phyloP scores from a whole-genome alignment of 306 rosid species.

The Prunus armeniaca region DNA sequence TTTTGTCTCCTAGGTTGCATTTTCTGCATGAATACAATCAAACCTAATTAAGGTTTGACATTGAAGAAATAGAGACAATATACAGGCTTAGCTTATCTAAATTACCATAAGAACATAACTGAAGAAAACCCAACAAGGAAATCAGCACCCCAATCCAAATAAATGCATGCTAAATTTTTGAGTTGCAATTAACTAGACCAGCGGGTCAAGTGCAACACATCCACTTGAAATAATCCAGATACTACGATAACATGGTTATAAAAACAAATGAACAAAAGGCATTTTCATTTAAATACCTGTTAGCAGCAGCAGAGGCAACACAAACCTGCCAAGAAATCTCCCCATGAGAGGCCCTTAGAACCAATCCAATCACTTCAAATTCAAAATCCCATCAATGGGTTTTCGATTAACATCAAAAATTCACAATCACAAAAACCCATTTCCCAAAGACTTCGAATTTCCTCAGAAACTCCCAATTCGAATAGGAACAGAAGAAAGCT shows the following conservation, averaged over 20 bases:
- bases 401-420: slow-evolving; percentile 22
- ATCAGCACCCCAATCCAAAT: too few relatives aligned
- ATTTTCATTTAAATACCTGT: slow-evolving; percentile 41
- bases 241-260: background rate
- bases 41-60: background rate
- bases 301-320: slow-evolving; percentile 75
- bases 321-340: slow-evolving; percentile 61
- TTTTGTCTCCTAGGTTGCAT: background rate
- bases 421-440: slow-evolving; percentile 33
- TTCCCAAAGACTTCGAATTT: slow-evolving; percentile 34
- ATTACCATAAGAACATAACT: background rate
- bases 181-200: background rate
- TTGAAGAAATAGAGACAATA: too few relatives aligned
- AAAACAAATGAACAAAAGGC: background rate
- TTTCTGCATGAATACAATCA: slow-evolving; percentile 13
- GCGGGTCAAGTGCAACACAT: background rate
- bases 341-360: slow-evolving; percentile 49
- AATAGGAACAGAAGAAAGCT: slow-evolving; percentile 12
- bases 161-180: background rate
- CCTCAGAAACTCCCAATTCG: slow-evolving; percentile 34
- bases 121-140: background rate
- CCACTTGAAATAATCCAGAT: background rate
- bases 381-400: slow-evolving; percentile 24
- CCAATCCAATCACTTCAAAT: slow-evolving; percentile 47
- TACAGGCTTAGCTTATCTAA: background rate